These are phyloP conservation scores for Colletotrichum abscissum DNA, from an alignment of 2,329 filamentous ascomycete species.

Conservation along the genomic window DNA sequence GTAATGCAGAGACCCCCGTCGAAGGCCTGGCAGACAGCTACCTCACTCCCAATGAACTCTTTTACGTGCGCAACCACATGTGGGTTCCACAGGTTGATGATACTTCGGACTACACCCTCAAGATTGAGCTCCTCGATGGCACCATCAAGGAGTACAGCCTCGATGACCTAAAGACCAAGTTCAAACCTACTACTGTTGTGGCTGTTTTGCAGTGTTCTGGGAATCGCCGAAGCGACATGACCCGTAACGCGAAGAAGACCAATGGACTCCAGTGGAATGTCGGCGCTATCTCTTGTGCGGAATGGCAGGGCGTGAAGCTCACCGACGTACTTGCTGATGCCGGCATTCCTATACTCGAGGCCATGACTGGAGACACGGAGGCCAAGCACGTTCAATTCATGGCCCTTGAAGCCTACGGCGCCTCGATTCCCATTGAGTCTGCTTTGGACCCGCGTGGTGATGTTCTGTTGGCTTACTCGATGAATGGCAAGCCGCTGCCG, in stretches of 20 bases:
- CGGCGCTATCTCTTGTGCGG: constrained; percentile 70
- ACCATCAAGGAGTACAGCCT: constrained; percentile 64
- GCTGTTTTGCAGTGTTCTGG: constrained; percentile 71
- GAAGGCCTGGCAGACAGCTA: constrained; percentile 60
- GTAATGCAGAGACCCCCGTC: constrained; percentile 70
- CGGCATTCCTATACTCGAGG: constrained; percentile 57
- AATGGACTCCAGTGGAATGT: constrained; percentile 70
- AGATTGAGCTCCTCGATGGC: constrained; percentile 67
- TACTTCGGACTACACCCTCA: constrained; percentile 57
- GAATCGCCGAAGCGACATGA: constrained; percentile 70
- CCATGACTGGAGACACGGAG: constrained; percentile 49
- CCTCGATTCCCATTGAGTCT: constrained; percentile 70
- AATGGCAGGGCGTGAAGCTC: constrained; percentile 68
- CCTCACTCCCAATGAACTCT: constrained; percentile 59
- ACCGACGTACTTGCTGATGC: constrained; percentile 67
- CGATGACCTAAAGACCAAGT: constrained; percentile 63
- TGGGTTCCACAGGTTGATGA: constrained; percentile 66
- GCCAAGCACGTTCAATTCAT: constrained; percentile 67
- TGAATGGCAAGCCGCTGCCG: constrained; percentile 73
- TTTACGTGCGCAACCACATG: constrained; percentile 66
- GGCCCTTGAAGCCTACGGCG: constrained; percentile 69
- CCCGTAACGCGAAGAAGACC: constrained; percentile 56
- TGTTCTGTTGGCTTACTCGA: constrained; percentile 73
- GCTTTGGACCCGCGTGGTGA: constrained; percentile 70
- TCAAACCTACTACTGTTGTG: constrained; percentile 62